Evolutionary conservation across 306 rosid genomes (phyloP).

Genomic region (Fagus crenata): DNA sequence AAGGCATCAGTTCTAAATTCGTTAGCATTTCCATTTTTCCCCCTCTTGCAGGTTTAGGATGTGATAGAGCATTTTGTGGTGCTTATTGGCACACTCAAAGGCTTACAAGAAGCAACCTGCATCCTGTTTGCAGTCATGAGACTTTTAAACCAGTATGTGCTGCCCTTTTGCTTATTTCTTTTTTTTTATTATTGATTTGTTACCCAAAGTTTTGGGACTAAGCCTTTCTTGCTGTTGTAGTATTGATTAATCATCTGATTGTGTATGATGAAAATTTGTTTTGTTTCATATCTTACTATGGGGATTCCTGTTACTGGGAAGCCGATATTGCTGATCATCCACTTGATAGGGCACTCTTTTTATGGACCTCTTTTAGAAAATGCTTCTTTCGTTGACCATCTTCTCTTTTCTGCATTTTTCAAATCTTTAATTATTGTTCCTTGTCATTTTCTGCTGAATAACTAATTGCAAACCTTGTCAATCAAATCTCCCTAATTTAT

Average conservation of each 20-base stretch:
- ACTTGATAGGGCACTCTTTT: background rate
- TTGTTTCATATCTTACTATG: background rate
- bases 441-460: background rate
- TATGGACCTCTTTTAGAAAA: background rate
- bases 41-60: conserved; percentile 66
- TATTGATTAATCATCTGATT: no score
- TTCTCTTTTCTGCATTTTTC: background rate
- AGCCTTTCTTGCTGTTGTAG: no score
- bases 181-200: background rate
- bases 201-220: no score
- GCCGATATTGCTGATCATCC: background rate
- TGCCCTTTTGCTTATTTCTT: conserved; percentile 15
- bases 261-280: no score
- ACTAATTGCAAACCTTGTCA: background rate
- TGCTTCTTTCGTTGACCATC: background rate
- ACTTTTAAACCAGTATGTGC: conserved; percentile 66
- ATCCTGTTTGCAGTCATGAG: conserved; percentile 59
- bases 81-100: conserved; percentile 74
- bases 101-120: conserved; percentile 41
- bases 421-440: background rate
- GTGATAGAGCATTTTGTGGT: conserved; percentile 89
- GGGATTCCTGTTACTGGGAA: background rate
- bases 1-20: conserved; percentile 9
- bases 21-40: conserved; percentile 10
- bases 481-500: background rate